Conservation (phyloP, 257 asterid species). For the Solanum paucissectum region DNA sequence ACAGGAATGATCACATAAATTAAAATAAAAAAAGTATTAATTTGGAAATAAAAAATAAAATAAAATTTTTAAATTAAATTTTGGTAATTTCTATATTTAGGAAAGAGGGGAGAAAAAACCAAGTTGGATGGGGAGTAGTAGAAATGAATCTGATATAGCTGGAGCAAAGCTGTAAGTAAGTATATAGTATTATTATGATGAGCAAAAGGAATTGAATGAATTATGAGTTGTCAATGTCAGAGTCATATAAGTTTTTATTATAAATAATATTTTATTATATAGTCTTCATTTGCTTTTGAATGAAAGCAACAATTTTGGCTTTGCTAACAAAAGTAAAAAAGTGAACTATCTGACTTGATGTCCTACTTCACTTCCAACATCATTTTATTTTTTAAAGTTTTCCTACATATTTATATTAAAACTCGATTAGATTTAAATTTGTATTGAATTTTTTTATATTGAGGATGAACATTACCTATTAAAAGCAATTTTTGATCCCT, state of each 20-base stretch:
- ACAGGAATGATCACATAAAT: too few species aligned
- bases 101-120: not conserved
- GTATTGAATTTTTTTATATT: too few species aligned
- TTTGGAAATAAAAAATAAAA: not conserved
- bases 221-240: not conserved
- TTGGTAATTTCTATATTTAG: not conserved
- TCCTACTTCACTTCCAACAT: not conserved
- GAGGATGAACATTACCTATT: not conserved
- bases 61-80: not conserved
- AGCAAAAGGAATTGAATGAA: conserved; percentile 5
- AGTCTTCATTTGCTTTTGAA: not conserved
- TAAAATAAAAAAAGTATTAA: too few species aligned
- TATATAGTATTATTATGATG: not conserved
- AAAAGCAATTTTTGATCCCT: not conserved
- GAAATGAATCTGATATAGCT: not conserved
- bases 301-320: not conserved
- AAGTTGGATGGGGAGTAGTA: not conserved
- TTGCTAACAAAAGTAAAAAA: not conserved
- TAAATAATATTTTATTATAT: not conserved
- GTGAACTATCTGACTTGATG: not conserved
- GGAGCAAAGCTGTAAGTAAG: not conserved
- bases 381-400: too few species aligned
- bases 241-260: not conserved
- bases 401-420: too few species aligned
- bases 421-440: too few species aligned